Base-by-base conservation (phyloP, 2,329 filamentous ascomycete species). In the Metarhizium album region DNA sequence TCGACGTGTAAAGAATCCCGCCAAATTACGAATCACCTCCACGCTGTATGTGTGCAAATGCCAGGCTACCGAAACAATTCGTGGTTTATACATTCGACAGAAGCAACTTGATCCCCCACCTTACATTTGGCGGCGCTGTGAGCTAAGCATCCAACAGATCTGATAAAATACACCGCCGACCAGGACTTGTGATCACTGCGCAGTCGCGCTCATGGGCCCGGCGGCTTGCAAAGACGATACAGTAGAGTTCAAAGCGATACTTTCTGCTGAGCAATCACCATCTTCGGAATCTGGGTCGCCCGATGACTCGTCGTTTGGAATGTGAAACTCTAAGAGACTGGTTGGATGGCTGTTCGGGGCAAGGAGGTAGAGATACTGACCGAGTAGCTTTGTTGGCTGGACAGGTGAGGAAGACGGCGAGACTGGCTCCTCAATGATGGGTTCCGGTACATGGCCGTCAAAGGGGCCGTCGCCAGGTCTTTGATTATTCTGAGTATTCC, bases 381-480 rank as follows among this genome's bases (percentile, higher is more conserved):
- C 65, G 45, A 69, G 58, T 42, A 67, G 48, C 31, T 60, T 61
- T 3, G 58, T 53, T 23, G 47, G 47, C 14, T 46, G 51, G 7
- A 59, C 52, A 11, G 63, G 59, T 3, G 63, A 61, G 6, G 52
- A 47, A 5, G 57, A 46, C 2, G 60, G 51, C 14, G 64, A 64
- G 20, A 54, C 54, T 16, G 64, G 61, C 52, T 70, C 67, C 43
- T 70, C 67, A 29, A 68, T 59, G 31, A 65, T 64, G 2, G 66
- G 64, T 38, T 63, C 57, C 1, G 63, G 62, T 13, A 64, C 52
- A 14, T 52, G 50, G 11, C 64, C 54, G 37, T 54, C 45, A 40
- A 50, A 47, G 8, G 27, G 40, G 14, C 20, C 16, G 24, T 14
- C 31, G 20, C 45, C 35, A 13, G 16, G 31, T 20, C 22, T 46